A percentile compares a stretch with the other conserved stretches of the same genome.
Evolutionary conservation across 176 grass and related monocot genomes (phyloP).

Genomic region (Pontederia paniculata): DNA sequence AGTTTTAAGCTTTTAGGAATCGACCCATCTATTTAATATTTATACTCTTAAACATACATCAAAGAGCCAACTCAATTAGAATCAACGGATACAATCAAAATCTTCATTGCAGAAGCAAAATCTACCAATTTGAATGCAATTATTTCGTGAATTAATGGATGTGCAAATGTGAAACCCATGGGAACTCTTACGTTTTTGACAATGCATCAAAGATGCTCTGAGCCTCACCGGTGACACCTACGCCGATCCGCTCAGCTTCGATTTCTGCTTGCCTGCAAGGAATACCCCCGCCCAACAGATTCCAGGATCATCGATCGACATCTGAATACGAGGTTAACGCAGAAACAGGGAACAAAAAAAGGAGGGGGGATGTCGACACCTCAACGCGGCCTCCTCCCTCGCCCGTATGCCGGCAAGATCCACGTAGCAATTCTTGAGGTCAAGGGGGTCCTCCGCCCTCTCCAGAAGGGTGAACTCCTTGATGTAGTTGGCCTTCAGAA

Average conservation of each 20-base stretch:
- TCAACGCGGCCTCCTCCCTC: conserved; percentile 77
- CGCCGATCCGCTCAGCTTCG: conserved; percentile 83
- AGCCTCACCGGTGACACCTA: conserved; percentile 83
- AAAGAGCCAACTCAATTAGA: no score
- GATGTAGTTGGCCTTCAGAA: conserved; percentile 90
- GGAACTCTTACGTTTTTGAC: conserved; percentile 78
- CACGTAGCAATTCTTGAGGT: conserved; percentile 52
- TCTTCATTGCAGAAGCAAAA: no score
- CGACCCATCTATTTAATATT: no score
- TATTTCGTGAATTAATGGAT: no score
- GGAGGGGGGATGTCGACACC: conserved; percentile 17
- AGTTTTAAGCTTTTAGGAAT: no score
- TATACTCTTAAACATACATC: no score
- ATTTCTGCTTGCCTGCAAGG: conserved; percentile 74
- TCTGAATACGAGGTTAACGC: no score
- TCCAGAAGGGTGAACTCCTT: conserved; percentile 54
- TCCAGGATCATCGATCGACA: no score
- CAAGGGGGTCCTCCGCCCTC: conserved; percentile 62
- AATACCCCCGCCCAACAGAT: background rate
- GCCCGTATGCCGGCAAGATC: conserved; percentile 59
- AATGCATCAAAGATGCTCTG: conserved; percentile 94
- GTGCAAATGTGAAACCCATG: no score
- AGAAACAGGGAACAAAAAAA: no score
- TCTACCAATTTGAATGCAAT: no score
- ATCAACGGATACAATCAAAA: no score